These are phyloP conservation scores for Monosporozyma unispora DNA, from an alignment of 805 yeast species.

Conservation along the genomic window DNA sequence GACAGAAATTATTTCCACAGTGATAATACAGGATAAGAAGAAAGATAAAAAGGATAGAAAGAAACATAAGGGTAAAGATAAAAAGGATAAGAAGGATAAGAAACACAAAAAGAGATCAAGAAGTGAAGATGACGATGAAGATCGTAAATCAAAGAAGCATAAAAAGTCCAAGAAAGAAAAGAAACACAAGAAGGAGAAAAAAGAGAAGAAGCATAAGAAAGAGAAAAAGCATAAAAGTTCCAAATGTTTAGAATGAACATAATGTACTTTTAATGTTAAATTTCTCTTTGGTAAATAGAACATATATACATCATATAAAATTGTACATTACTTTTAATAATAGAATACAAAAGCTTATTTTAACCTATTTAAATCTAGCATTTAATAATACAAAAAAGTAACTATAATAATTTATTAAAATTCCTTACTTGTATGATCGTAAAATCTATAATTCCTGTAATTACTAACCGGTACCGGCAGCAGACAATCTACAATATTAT, in stretches of 20 bases:
- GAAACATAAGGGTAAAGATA: conserved; percentile 9
- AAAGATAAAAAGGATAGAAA: conserved; percentile 7
- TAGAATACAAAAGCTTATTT: not conserved
- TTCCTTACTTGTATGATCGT: not conserved
- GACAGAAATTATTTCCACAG: conserved; percentile 2
- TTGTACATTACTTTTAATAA: not conserved
- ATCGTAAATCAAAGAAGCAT: conserved; percentile 18
- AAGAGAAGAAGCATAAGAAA: conserved; percentile 7
- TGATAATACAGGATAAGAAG: conserved; percentile 1
- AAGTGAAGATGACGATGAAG: conserved; percentile 10
- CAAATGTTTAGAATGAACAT: not conserved
- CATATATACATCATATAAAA: not conserved
- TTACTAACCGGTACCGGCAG: not conserved
- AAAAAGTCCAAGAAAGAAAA: conserved; percentile 19
- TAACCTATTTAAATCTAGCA: not conserved
- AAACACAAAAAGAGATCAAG: conserved; percentile 17
- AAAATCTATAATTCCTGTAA: not conserved
- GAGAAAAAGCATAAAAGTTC: not conserved
- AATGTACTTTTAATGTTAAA: not conserved
- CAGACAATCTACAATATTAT: conserved; percentile 13
- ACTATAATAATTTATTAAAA: not conserved
- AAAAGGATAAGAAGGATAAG: conserved; percentile 12
- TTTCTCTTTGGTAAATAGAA: no score
- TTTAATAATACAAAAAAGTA: not conserved
- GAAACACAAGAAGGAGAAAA: conserved; percentile 23